phyloP scores from a whole-genome alignment of 176 grass and related monocot species.

The Avena insularis region DNA sequence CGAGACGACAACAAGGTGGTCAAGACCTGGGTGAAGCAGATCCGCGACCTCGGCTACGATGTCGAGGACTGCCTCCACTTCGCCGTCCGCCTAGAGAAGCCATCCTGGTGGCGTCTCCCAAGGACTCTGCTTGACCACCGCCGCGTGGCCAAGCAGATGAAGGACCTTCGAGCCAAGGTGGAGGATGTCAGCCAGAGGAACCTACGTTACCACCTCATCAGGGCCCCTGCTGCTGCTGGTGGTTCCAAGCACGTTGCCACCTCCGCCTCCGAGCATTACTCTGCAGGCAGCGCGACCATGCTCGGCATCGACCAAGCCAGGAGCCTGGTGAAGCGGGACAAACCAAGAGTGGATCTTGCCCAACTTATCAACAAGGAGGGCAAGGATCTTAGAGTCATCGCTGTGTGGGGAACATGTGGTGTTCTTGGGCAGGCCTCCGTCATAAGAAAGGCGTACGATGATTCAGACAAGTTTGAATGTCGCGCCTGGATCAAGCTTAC shows the following conservation, averaged over 20 bases:
- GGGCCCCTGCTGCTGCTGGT: background rate
- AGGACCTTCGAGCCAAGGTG: background rate
- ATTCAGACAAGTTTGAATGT: background rate
- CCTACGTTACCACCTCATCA: background rate
- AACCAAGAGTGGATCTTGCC: background rate
- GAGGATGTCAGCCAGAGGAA: conserved; percentile 2
- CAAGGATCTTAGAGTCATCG: background rate
- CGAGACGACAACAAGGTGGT: background rate
- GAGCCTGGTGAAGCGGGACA: background rate
- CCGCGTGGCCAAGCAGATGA: background rate
- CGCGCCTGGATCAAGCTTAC: conserved; percentile 9
- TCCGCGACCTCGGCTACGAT: background rate
- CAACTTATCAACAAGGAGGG: background rate
- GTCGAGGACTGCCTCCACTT: background rate
- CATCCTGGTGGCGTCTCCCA: background rate
- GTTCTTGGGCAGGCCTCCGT: background rate
- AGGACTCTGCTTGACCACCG: background rate
- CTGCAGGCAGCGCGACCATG: background rate
- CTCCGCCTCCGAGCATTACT: background rate
- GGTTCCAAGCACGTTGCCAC: background rate
- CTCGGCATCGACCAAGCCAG: background rate
- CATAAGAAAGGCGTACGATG: background rate
- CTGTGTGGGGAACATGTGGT: background rate
- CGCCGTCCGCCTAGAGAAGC: background rate
- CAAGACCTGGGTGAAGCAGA: conserved; percentile 4